phyloP scores from a whole-genome alignment of 139 green algal species.

The Chlamydomonas applanata region DNA sequence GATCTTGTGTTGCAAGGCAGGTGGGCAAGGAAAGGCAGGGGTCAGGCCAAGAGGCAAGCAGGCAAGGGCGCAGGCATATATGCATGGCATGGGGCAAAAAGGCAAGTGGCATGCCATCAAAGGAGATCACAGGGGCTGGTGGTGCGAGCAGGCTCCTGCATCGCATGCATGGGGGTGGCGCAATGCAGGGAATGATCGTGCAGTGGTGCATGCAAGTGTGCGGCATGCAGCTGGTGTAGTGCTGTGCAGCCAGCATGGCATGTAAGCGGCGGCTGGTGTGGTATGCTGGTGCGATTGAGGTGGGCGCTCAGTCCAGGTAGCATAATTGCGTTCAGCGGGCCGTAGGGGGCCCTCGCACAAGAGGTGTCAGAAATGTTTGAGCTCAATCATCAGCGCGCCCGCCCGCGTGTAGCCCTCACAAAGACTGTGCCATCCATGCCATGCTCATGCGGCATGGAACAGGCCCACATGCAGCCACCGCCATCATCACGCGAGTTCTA shows the following conservation, averaged over 20 bases:
- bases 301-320: conserved; percentile 15
- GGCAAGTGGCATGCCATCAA: too few species aligned
- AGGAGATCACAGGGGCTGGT: too few species aligned
- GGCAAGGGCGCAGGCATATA: too few species aligned
- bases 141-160: too few species aligned
- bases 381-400: conserved; percentile 11
- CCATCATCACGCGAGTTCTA: neutral
- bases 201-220: too few species aligned
- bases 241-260: neutral
- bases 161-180: too few species aligned
- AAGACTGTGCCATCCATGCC: neutral
- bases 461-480: neutral
- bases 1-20: conserved; percentile 45
- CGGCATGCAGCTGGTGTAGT: too few species aligned
- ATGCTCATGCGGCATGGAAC: neutral
- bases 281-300: neutral
- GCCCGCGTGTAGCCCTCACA: too few species aligned
- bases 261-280: neutral
- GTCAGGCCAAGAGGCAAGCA: neutral
- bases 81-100: too few species aligned
- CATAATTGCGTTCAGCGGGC: conserved; percentile 18
- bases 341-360: conserved; percentile 19
- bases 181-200: too few species aligned
- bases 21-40: neutral
- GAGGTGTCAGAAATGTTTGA: conserved; percentile 34